Evolutionary conservation across 73 alveolate species (phyloP), one percentile per base, ranked within the genome.

Genomic region (Breviolum minutum): DNA sequence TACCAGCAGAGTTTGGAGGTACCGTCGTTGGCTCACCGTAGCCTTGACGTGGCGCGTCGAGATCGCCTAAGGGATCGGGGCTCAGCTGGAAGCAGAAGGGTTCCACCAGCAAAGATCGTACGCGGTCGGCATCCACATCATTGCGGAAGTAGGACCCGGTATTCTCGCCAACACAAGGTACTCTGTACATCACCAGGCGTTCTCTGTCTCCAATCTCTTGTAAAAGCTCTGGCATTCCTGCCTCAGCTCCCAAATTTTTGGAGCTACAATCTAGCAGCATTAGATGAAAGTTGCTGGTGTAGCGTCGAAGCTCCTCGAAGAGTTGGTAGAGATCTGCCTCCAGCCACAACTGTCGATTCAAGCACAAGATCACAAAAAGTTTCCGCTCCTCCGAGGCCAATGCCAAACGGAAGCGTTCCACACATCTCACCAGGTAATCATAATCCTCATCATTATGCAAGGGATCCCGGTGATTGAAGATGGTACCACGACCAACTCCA

Each of bases 151-250:
- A 94, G 61, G 93, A 73, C 48, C 99, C 99, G 1, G 99, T 94
- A 94, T 94, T 94, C 77, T 94, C 99, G 16, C 99, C 99, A 6
- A 48, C 84, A 26, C 99, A 94, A 29, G 94, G 99, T 66, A 94
- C 60, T n/a, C 99, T 16, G 99, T 26, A 94, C 87, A 81, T 94
- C 64, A 80, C 48, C 95, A 88, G 54, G 69, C n/a, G 61, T 5
- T 7, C 26, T 11, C 66, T 81, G 16, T 63, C 95, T 32, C 30
- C 83, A 20, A 29, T 12, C 26, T 87, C 83, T 11, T 10, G 8
- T 48, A 87, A 20, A 20, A 87, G 54, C 71, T 63, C 66, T 17
- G 66, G 26, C n/a, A 11, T 24, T 11, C 40, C 63, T 9, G 93
- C 93, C 22, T 27, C 24, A 17, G 11, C 63, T 9, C 98, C 98